phyloP scores from a whole-genome alignment of 2,329 filamentous ascomycete species.

The Xylaria polymorpha region DNA sequence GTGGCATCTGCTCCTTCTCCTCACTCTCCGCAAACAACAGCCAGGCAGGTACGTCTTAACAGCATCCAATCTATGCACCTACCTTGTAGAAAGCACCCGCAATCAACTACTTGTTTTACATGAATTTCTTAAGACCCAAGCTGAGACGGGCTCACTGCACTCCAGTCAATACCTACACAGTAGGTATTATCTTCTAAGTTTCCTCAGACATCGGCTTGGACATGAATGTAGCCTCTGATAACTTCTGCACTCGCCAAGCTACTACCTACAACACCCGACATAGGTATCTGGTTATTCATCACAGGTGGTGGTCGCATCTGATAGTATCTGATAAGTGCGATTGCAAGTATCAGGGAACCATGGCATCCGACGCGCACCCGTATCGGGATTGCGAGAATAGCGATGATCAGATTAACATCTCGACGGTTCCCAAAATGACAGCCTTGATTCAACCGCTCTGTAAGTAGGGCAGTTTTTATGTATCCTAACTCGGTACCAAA shows the following conservation, averaged over 20 bases:
- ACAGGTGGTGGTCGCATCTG: background rate
- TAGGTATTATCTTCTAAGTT: background rate
- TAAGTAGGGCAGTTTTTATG: background rate
- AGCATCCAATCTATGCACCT: no score
- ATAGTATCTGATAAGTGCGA: background rate
- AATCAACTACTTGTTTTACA: background rate
- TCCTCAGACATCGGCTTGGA: background rate
- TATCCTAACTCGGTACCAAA: background rate
- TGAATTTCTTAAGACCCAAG: background rate
- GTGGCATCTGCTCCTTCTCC: background rate
- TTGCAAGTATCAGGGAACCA: background rate
- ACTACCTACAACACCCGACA: background rate
- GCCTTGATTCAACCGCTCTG: background rate
- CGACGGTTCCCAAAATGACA: constrained; percentile 7
- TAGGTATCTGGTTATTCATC: background rate
- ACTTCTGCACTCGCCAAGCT: background rate
- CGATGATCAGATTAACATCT: constrained; percentile 28
- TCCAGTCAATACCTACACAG: no score
- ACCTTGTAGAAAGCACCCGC: background rate
- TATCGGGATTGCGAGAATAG: constrained; percentile 24
- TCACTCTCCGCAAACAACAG: background rate
- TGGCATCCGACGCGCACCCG: constrained; percentile 9
- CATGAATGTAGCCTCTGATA: background rate
- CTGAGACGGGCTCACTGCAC: background rate
- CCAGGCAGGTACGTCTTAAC: background rate